Evolutionary conservation across 1,284 basidiomycete species (phyloP).

Genomic region (Mycosarcoma mackinlayi): DNA sequence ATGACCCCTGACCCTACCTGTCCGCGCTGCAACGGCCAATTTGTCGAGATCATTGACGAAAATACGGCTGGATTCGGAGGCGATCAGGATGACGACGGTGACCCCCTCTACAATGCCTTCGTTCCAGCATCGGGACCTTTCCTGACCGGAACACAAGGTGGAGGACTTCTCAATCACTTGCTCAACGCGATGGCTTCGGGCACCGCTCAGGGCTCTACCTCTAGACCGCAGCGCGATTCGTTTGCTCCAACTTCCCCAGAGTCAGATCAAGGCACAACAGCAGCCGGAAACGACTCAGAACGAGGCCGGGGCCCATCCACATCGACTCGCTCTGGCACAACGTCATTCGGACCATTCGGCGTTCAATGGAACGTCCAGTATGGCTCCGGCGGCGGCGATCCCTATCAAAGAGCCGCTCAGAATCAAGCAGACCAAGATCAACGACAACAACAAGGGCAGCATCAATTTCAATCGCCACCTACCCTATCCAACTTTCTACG

Average conservation of each 20-base stretch:
- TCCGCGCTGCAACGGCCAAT: slow-evolving; percentile 57
- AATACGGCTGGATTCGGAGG: slow-evolving; percentile 7
- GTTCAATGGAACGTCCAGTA: slow-evolving; percentile 47
- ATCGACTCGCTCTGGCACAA: slow-evolving; percentile 16
- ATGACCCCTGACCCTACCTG: slow-evolving; percentile 57
- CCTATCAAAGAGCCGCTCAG: slow-evolving; percentile 19
- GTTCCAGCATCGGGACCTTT: too few relatives aligned
- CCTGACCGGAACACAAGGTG: slow-evolving; percentile 1
- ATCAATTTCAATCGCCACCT: slow-evolving; percentile 4
- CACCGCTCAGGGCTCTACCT: not conserved
- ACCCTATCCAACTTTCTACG: slow-evolving; percentile 46
- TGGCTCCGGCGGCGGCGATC: slow-evolving; percentile 29
- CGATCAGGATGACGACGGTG: slow-evolving; percentile 5
- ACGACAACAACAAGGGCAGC: slow-evolving; percentile 10
- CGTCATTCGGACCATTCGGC: slow-evolving; percentile 43
- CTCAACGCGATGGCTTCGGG: slow-evolving; percentile 24
- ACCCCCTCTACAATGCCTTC: slow-evolving; percentile 12
- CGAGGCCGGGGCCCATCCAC: not conserved
- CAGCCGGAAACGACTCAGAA: not conserved
- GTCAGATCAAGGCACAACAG: not conserved
- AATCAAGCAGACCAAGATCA: slow-evolving; percentile 19
- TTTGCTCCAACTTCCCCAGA: not conserved
- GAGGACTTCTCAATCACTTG: slow-evolving; percentile 10
- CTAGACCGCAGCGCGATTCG: not conserved
- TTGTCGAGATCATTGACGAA: slow-evolving; percentile 55